A percentile compares a stretch with the other conserved stretches of the same genome.
Conservation (phyloP, 352 stramenopile species). For the Globisporangium megalacanthum region DNA sequence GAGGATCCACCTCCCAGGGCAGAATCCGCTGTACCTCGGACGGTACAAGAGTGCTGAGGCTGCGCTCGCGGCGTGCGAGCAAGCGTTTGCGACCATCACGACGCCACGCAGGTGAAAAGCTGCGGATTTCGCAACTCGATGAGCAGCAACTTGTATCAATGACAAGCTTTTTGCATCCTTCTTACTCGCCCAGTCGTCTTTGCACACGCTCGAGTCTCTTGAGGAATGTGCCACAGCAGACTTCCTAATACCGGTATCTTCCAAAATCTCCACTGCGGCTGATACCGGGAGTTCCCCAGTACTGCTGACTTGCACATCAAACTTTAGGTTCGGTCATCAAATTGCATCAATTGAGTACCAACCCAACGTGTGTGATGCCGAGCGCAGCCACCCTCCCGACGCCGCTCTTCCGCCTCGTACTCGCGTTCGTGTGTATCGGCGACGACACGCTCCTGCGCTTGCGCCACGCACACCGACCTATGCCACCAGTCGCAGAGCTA, state of each 20-base stretch:
- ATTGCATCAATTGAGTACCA: too few relatives aligned
- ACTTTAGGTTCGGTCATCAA: too few relatives aligned
- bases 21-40: slow-evolving; percentile 62
- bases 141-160: background rate
- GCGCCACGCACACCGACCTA: too few relatives aligned
- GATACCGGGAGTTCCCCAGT: too few relatives aligned
- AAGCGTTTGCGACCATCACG: slow-evolving; percentile 42
- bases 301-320: too few relatives aligned
- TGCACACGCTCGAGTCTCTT: too few relatives aligned
- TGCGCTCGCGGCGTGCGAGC: slow-evolving; percentile 53
- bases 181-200: too few relatives aligned
- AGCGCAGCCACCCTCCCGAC: slow-evolving; percentile 17
- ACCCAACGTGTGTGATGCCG: background rate
- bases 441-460: slow-evolving; percentile 9
- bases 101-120: slow-evolving; percentile 46
- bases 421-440: slow-evolving; percentile 24
- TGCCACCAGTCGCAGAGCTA: slow-evolving; percentile 6
- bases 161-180: too few relatives aligned
- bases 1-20: slow-evolving; percentile 47
- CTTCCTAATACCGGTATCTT: too few relatives aligned
- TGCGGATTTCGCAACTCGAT: background rate
- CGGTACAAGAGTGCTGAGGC: slow-evolving; percentile 62
- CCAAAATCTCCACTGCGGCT: too few relatives aligned
- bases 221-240: background rate
- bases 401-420: slow-evolving; percentile 24